Base-by-base conservation (phyloP, 768 basidiomycete species). In the Tylopilus sp. region DNA sequence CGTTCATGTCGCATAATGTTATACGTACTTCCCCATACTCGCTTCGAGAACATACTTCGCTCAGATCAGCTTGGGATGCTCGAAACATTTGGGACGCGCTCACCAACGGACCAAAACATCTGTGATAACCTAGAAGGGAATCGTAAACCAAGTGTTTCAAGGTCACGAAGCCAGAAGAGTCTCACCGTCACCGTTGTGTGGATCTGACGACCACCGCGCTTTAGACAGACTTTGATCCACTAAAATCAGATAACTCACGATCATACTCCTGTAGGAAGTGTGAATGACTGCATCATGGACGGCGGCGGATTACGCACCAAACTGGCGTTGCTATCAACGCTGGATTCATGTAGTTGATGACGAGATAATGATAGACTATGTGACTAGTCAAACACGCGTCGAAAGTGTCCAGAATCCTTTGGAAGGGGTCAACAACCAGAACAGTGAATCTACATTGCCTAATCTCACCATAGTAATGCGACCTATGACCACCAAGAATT, bases 301-400 rank as follows among this genome's bases (percentile, higher is more conserved):
- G n/a, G 22, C 0, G 9, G 19, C 29, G 17, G 16, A 26, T n/a
- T n/a, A 54, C 63, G 12, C 45, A 63, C 84, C 84, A 85, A 11
- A 79, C 71, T 0, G 78, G 77, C 21, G 57, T 53, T 14, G 60
- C 10, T 19, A 84, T 67, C 3, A 81, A 75, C 17, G 65, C 7
- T 3, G 77, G 75, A 57, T 79, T 78, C 52, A 77, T 63, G 58
- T 76, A 85, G 65, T 85, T 82, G 37, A 62, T 68, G 38, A 85
- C 80, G 46, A 83, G 72, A 57, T 85, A 85, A 59, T 73, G 74
- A 57, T 85, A 86, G 34, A 81, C 70, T 55, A 82, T 75, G 60
- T 85, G 83, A 45, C 72, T 71, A 42, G 77, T 78, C 50, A 85
- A 60, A 38, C 68, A 71, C 0, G 77, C 76, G 59, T 83, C 80